A percentile compares a stretch with the other conserved stretches of the same genome.
Evolutionary conservation across 2,329 filamentous ascomycete species (phyloP).

Genomic region (Sarocladium oryzae): DNA sequence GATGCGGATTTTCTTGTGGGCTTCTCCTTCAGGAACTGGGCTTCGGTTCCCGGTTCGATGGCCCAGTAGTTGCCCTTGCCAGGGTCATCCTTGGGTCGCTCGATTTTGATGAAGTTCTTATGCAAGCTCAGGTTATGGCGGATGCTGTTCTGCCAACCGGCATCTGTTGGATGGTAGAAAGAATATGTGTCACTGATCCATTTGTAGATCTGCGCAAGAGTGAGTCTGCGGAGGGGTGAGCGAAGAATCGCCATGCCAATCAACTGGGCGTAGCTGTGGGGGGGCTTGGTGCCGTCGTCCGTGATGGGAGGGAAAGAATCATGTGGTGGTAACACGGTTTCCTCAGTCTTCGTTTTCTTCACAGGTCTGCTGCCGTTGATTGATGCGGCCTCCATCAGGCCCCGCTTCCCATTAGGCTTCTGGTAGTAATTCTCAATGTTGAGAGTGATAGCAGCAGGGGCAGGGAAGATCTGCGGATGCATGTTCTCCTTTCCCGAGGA

Average conservation of each 20-base stretch:
- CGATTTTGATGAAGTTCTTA: slow-evolving; percentile 93
- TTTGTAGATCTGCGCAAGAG: slow-evolving; percentile 93
- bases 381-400: slow-evolving; percentile 65
- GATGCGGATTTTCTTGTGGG: slow-evolving; percentile 52
- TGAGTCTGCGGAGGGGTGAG: slow-evolving; percentile 75
- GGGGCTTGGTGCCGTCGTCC: slow-evolving; percentile 84
- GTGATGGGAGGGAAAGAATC: slow-evolving; percentile 72
- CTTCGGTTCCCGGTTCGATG: slow-evolving; percentile 84
- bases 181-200: slow-evolving; percentile 96
- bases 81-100: slow-evolving; percentile 92
- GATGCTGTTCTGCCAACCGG: slow-evolving; percentile 98
- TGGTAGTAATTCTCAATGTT: slow-evolving; percentile 47
- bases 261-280: slow-evolving; percentile 87
- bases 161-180: slow-evolving; percentile 78
- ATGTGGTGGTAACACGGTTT: slow-evolving; percentile 53
- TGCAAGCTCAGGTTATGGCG: slow-evolving; percentile 95
- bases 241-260: slow-evolving; percentile 96
- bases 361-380: slow-evolving; percentile 59
- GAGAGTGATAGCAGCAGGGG: slow-evolving; percentile 39
- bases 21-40: slow-evolving; percentile 86
- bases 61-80: slow-evolving; percentile 98
- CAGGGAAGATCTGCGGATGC: slow-evolving; percentile 44
- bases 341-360: slow-evolving; percentile 63
- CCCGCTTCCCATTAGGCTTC: slow-evolving; percentile 51
- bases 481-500: slow-evolving; percentile 50